Conservation (phyloP, 768 basidiomycete genomes). For the Hypholoma sublateritium region DNA sequence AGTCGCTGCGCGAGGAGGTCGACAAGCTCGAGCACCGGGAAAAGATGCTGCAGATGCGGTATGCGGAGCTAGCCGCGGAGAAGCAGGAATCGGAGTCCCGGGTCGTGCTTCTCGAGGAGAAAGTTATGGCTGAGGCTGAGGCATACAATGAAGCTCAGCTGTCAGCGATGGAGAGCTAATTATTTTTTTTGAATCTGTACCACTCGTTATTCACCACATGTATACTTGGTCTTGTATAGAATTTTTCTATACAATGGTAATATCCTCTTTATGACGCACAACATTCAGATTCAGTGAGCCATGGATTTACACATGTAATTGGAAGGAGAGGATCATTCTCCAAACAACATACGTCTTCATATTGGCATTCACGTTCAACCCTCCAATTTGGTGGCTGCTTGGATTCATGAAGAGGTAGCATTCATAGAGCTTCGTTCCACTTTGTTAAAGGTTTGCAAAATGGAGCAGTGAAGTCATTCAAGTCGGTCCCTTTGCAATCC, state of each 20-base stretch:
- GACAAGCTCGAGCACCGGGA: slow-evolving; percentile 77
- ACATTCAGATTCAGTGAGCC: background rate
- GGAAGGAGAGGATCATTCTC: too few species aligned
- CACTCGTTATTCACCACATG: background rate
- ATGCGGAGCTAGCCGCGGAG: slow-evolving; percentile 80
- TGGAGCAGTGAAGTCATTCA: too few species aligned
- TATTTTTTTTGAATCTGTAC: slow-evolving; percentile 8
- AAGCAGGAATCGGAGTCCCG: slow-evolving; percentile 57
- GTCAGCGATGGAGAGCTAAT: slow-evolving; percentile 54
- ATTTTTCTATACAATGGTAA: background rate
- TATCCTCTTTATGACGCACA: background rate
- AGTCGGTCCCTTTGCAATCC: too few species aligned
- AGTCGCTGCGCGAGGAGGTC: slow-evolving; percentile 85
- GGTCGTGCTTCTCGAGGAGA: slow-evolving; percentile 74
- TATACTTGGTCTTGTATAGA: background rate
- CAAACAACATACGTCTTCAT: too few species aligned
- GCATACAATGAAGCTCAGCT: slow-evolving; percentile 76
- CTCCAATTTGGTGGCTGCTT: too few species aligned
- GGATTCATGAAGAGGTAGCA: too few species aligned
- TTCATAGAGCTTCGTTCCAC: too few species aligned
- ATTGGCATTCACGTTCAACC: too few species aligned
- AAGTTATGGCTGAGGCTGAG: slow-evolving; percentile 83
- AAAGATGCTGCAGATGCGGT: slow-evolving; percentile 73
- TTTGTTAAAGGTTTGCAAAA: too few species aligned
- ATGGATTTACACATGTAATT: too few species aligned